Base-by-base conservation (phyloP, 495 filamentous ascomycete genomes). In the Astrothelium subdiscretum region DNA sequence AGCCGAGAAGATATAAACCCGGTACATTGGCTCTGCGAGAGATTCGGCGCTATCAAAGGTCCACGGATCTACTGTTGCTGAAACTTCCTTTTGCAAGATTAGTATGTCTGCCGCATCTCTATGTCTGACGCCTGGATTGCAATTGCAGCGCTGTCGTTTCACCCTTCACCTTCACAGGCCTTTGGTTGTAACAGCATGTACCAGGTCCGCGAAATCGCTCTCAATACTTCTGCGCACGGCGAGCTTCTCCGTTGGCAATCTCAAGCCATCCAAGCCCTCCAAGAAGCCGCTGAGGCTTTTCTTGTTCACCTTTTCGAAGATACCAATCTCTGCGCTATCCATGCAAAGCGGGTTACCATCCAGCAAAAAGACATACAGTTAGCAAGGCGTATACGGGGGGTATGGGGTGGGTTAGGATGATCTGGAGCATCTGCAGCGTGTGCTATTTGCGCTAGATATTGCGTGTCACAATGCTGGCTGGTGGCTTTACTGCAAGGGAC, bases 341-440 rank as follows among this genome's bases (percentile, higher is more conserved):
- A 97, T 72, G 92, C 92, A 44, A 97, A 96, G 77, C 80, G 92
- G 31, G 92, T 97, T 6, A 97, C 92, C 1, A 95, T 97, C 66
- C 96, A 96, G 91, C 91, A 96, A 71, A 95, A 94, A 73, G 91
- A 96, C 74, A 92, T 96, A 51, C 91, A 95, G 71, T 79, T 96
- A 57, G 91, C 91, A 38, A 79, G 91, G 66, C 78, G 91, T 68
- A 95, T 95, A 78, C 81, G 91, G 31, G 85, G 85, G 0, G 82
- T 78, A 29, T 87, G 85, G 85, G 84, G 80, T 29, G 85, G 85
- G 3, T 67, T 85, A 52, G 84, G 84, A 20, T 66, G 59, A 63
- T 51, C 18, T 27, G 5, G 35, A n/a, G 26, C 24, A 27, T 54
- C 6, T 54, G 48, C 15, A 18, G 13, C n/a, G 15, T 6, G 35